phyloP scores from a whole-genome alignment of 2,329 filamentous ascomycete genomes.

The Aureobasidium subglaciale region DNA sequence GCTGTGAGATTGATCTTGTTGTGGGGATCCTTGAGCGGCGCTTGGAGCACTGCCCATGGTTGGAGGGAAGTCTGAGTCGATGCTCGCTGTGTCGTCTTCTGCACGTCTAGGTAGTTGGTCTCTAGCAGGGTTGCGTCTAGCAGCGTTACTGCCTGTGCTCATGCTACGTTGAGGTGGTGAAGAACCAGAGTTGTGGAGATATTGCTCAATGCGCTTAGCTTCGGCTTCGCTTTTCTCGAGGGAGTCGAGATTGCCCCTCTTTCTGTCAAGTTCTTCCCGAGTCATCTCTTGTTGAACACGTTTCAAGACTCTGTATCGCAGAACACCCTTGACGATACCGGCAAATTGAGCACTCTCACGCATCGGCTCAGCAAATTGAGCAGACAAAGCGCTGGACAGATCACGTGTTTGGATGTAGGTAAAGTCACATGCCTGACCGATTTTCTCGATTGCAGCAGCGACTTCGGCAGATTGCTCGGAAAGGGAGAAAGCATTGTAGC shows the following conservation, averaged over 20 bases:
- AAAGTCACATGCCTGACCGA: slow-evolving; percentile 89
- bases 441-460: slow-evolving; percentile 84
- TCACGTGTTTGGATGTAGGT: slow-evolving; percentile 96
- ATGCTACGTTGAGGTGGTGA: slow-evolving; percentile 59
- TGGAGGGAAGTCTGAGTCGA: slow-evolving; percentile 93
- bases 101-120: slow-evolving; percentile 31
- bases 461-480: slow-evolving; percentile 86
- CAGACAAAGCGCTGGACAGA: slow-evolving; percentile 76
- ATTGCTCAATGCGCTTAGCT: slow-evolving; percentile 87
- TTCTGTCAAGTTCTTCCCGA: slow-evolving; percentile 83
- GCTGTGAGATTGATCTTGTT: slow-evolving; percentile 29
- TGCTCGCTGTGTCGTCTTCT: slow-evolving; percentile 19
- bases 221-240: slow-evolving; percentile 92
- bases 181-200: slow-evolving; percentile 65
- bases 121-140: slow-evolving; percentile 31
- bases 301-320: slow-evolving; percentile 86
- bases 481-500: slow-evolving; percentile 93
- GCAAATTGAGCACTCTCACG: slow-evolving; percentile 96
- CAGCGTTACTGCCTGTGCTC: slow-evolving; percentile 32
- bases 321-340: slow-evolving; percentile 79
- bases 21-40: slow-evolving; percentile 63
- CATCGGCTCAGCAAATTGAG: slow-evolving; percentile 95
- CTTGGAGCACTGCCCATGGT: slow-evolving; percentile 65
- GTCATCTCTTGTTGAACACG: slow-evolving; percentile 97
- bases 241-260: slow-evolving; percentile 71